A percentile compares a stretch with the other conserved stretches of the same genome.
Evolutionary conservation across 768 basidiomycete genomes (phyloP).

Genomic region (Cystofilobasidium macerans): DNA sequence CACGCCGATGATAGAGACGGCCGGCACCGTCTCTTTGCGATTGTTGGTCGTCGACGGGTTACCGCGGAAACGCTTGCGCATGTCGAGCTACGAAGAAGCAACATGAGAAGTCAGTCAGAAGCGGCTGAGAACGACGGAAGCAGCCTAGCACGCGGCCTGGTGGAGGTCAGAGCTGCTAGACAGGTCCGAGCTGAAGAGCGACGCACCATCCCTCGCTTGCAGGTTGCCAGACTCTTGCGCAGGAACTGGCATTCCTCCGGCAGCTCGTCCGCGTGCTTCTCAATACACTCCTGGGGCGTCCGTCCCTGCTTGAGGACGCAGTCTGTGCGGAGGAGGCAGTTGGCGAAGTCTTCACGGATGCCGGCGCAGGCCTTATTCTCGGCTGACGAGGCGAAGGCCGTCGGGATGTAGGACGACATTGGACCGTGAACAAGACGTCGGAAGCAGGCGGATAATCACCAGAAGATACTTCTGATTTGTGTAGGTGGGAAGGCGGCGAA

Average conservation of each 20-base stretch:
- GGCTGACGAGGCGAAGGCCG: slow-evolving; percentile 12
- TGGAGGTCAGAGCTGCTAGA: not conserved
- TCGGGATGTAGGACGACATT: not conserved
- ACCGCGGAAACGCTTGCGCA: slow-evolving; percentile 71
- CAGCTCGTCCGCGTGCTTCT: slow-evolving; percentile 59
- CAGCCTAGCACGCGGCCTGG: not conserved
- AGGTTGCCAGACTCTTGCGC: slow-evolving; percentile 73
- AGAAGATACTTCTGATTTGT: too few species aligned
- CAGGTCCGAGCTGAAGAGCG: not conserved
- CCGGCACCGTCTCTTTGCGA: slow-evolving; percentile 10
- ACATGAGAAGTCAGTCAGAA: not conserved
- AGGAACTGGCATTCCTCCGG: slow-evolving; percentile 70
- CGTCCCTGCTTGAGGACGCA: slow-evolving; percentile 69
- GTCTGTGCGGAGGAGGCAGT: slow-evolving; percentile 72
- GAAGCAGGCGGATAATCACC: too few species aligned
- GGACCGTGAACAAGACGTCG: not conserved
- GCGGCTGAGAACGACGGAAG: not conserved
- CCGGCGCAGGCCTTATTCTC: slow-evolving; percentile 22
- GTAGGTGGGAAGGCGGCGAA: too few species aligned
- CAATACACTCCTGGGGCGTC: slow-evolving; percentile 67
- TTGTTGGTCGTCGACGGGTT: slow-evolving; percentile 40
- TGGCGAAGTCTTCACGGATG: slow-evolving; percentile 65
- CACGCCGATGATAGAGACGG: slow-evolving; percentile 20
- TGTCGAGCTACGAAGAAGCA: slow-evolving; percentile 51
- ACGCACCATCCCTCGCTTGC: slow-evolving; percentile 78